Percentiles rank a stretch among this genome's conserved stretches.
Conservation (phyloP, 495 filamentous ascomycete genomes). For the Tuber melanosporum region DNA sequence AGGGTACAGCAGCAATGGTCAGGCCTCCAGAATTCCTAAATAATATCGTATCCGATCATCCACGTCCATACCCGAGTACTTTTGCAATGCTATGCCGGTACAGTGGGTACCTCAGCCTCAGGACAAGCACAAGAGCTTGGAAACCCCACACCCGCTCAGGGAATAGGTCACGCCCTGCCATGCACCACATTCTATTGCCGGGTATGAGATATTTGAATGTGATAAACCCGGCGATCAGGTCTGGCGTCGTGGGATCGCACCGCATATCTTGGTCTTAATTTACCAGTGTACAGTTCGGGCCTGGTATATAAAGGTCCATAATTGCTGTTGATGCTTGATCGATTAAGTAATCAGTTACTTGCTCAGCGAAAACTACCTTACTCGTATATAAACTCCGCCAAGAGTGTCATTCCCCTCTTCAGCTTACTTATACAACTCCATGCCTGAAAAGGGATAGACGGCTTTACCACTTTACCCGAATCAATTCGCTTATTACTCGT, state of each 20-base stretch:
- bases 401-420: neutral
- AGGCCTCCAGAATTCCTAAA: neutral
- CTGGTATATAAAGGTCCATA: too few relatives aligned
- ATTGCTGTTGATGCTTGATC: too few relatives aligned
- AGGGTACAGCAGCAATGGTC: neutral
- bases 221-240: too few relatives aligned
- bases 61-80: neutral
- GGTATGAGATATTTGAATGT: too few relatives aligned
- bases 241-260: too few relatives aligned
- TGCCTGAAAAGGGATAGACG: neutral
- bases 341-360: neutral
- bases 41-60: neutral
- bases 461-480: neutral
- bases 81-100: neutral
- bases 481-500: neutral
- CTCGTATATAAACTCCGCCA: neutral
- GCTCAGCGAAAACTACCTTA: neutral
- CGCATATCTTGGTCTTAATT: too few relatives aligned
- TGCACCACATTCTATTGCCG: too few relatives aligned
- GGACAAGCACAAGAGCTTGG: neutral
- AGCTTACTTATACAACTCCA: neutral
- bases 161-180: neutral
- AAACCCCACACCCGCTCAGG: neutral
- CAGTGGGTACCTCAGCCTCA: too few relatives aligned
- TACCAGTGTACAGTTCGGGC: too few relatives aligned